phyloP scores from a whole-genome alignment of 768 basidiomycete species.

The Boletus rufocinnamomeus region DNA sequence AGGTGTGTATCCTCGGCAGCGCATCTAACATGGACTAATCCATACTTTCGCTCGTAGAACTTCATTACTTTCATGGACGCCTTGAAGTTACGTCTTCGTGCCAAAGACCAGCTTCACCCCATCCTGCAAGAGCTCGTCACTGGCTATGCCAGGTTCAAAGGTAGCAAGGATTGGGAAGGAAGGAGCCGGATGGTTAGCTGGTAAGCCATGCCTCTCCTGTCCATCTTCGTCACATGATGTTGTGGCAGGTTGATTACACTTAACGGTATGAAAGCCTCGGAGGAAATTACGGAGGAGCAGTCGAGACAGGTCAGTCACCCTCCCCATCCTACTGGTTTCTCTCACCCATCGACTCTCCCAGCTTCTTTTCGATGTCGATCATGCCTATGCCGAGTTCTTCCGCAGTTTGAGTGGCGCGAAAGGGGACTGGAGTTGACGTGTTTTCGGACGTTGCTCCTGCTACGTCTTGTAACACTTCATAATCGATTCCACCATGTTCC shows the following conservation, averaged over 20 bases:
- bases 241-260: constrained; percentile 84
- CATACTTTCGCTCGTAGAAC: constrained; percentile 50
- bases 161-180: constrained; percentile 95
- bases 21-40: not conserved
- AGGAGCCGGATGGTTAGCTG: constrained; percentile 87
- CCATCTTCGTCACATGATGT: not conserved
- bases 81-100: constrained; percentile 86
- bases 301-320: constrained; percentile 69
- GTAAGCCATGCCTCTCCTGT: constrained; percentile 44
- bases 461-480: not conserved
- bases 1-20: constrained; percentile 48
- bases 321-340: not conserved
- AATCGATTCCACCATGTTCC: no score
- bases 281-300: constrained; percentile 95
- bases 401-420: constrained; percentile 59
- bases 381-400: constrained; percentile 95
- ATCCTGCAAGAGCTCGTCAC: constrained; percentile 94
- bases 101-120: constrained; percentile 96
- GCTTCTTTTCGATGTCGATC: constrained; percentile 96
- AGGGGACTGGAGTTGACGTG: constrained; percentile 25
- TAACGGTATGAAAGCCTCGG: constrained; percentile 96
- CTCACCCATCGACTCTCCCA: constrained; percentile 30
- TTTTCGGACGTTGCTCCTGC: not conserved
- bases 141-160: constrained; percentile 91
- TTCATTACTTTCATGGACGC: constrained; percentile 99